phyloP scores from a whole-genome alignment of 2,329 filamentous ascomycete species.

The Bipolaris zeicola region DNA sequence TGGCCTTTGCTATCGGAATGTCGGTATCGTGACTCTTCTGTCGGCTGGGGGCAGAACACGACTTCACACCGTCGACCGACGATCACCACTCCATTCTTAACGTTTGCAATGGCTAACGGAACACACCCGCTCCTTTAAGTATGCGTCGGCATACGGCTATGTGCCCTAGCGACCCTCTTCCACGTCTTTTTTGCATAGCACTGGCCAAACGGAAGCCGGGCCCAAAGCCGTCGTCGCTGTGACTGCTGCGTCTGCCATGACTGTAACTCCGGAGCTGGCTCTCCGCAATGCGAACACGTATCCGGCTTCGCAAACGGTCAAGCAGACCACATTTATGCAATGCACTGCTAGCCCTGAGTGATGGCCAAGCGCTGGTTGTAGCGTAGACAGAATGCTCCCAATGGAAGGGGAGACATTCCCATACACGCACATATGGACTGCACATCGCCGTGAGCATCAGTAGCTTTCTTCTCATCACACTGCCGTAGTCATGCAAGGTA shows the following conservation, averaged over 20 bases:
- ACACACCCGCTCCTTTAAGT: conserved; percentile 14
- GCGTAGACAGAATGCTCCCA: conserved; percentile 9
- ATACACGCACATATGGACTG: not conserved
- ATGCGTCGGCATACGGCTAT: not conserved
- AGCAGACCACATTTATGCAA: conserved; percentile 2
- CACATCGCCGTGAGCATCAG: not conserved
- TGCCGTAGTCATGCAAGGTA: not conserved
- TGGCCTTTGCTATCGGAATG: not conserved
- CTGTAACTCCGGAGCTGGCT: conserved; percentile 3
- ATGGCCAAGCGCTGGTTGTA: conserved; percentile 3
- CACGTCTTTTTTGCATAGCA: conserved; percentile 4
- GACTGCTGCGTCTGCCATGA: not conserved
- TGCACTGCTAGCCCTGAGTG: conserved; percentile 1
- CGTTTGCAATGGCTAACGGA: conserved; percentile 8
- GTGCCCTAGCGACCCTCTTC: conserved; percentile 13
- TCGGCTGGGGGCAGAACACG: not conserved
- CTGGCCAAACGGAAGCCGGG: not conserved
- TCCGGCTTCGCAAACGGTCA: conserved; percentile 8
- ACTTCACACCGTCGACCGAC: not conserved
- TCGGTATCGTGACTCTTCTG: not conserved
- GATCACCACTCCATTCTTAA: conserved; percentile 9
- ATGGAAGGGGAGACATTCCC: conserved; percentile 3
- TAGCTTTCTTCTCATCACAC: not conserved
- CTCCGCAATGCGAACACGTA: conserved; percentile 21
- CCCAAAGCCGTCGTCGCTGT: not conserved